phyloP scores from a whole-genome alignment of 768 basidiomycete species.

The Lyophyllum atratum region DNA sequence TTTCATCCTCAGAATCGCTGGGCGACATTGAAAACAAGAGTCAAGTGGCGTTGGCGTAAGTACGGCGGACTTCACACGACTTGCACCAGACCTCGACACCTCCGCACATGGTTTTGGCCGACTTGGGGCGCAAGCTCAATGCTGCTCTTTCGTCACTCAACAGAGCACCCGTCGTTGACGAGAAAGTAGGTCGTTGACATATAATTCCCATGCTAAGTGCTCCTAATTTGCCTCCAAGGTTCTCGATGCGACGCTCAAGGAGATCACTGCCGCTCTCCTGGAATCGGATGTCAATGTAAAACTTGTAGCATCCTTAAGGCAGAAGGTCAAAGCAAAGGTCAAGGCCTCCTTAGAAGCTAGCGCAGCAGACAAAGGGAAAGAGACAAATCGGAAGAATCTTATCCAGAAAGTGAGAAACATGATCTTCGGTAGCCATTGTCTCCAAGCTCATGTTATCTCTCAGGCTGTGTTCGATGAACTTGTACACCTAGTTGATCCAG shows the following conservation, averaged over 20 bases:
- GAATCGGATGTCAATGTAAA: constrained; percentile 99
- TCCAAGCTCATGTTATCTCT: neutral
- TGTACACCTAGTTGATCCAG: constrained; percentile 92
- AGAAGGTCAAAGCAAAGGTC: constrained; percentile 90
- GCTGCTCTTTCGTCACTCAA: constrained; percentile 90
- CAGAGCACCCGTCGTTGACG: constrained; percentile 85
- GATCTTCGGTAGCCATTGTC: neutral
- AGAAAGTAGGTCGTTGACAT: constrained; percentile 60
- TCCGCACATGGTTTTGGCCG: constrained; percentile 88
- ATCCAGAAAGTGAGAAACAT: constrained; percentile 79
- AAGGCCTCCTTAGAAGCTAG: constrained; percentile 74
- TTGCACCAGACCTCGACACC: constrained; percentile 20
- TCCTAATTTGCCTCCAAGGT: constrained; percentile 52
- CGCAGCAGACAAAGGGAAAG: constrained; percentile 71
- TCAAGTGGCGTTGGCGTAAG: neutral
- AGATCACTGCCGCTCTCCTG: constrained; percentile 90
- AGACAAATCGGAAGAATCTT: constrained; percentile 80
- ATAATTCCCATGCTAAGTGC: neutral
- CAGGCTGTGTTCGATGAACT: constrained; percentile 98
- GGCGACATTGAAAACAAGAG: constrained; percentile 39
- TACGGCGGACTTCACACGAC: constrained; percentile 20
- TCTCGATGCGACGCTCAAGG: constrained; percentile 91
- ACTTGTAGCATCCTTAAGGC: constrained; percentile 82
- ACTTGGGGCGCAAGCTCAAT: constrained; percentile 93
- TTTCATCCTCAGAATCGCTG: constrained; percentile 68